Base-by-base conservation (phyloP, 1,139 yeast genomes). In the Tardiomyces blankii region DNA sequence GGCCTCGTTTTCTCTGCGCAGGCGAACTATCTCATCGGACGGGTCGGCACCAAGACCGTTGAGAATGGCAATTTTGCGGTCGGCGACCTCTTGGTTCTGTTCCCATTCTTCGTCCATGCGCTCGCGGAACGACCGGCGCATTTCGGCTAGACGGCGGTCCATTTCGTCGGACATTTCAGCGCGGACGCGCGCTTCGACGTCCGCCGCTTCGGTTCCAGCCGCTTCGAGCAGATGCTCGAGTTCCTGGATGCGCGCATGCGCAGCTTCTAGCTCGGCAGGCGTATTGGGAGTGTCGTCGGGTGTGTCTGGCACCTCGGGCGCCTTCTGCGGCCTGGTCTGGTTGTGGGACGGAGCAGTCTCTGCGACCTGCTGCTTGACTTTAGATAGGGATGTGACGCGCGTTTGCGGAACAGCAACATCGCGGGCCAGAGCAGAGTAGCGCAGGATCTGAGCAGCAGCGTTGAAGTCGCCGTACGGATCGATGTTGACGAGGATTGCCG, bases 401-500 rank as follows among this genome's bases (percentile, higher is more conserved):
- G 53, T 46, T 40, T 52, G 49, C 7, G 60, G 59, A 4, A 58
- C 54, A 0, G 54, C 48, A 18, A 61, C 56, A 13, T 62, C 61
- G 13, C 62, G 50, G 2, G 65, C 67, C 40, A 69, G 64, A 19
- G 70, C 64, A 2, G 70, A 61, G 45, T 69, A 70, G 44, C 70
- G 53, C 44, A 72, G 57, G 19, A 72, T 67, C 51, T 70, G 74
- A n/a, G 77, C 61, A 39, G 78, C 75, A 9, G 79, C 74, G 13
- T 81, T 80, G 25, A 78, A 77, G 45, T 63, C 66, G 21, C 82
- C 83, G 51, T 73, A 75, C 0, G 86, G 84, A 55, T 82, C 88
- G 46, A 82, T 65, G 42, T 81, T 82, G 38, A 81, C 74, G 25
- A 81, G 54, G 39, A 64, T 52, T 2, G 52, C 54, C 2, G 62